phyloP scores from a whole-genome alignment of 2,329 filamentous ascomycete genomes.

The Paraconiothyrium brasiliense region DNA sequence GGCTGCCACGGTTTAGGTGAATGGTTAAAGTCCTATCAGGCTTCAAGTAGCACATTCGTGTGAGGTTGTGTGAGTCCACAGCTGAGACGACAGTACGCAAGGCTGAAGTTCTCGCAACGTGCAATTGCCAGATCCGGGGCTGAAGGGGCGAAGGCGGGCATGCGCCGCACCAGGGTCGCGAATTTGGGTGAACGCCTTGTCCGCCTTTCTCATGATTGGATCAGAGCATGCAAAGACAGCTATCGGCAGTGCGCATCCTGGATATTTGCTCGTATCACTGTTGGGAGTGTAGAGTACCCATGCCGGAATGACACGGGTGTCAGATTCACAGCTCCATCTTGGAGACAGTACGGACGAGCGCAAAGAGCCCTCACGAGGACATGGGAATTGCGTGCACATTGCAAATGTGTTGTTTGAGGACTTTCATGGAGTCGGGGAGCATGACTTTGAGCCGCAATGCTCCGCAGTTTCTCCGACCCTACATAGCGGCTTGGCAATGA shows the following conservation, averaged over 20 bases:
- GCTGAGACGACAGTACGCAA: neutral
- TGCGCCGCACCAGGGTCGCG: neutral
- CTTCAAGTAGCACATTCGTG: neutral
- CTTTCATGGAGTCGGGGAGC: neutral
- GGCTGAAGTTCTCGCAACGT: slow-evolving; percentile 10
- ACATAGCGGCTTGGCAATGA: slow-evolving; percentile 29
- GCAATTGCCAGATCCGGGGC: neutral
- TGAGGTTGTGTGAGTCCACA: neutral
- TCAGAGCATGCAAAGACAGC: neutral
- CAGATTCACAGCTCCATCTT: neutral
- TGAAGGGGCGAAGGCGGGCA: neutral
- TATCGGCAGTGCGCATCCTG: neutral
- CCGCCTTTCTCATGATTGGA: neutral
- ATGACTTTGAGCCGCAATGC: neutral
- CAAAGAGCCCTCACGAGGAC: neutral
- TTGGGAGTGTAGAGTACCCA: too few relatives aligned
- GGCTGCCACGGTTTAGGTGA: neutral
- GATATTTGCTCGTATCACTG: neutral
- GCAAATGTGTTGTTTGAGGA: neutral
- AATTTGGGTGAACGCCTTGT: neutral
- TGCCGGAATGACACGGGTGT: neutral
- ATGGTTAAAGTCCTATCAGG: neutral
- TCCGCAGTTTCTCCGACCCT: slow-evolving; percentile 13
- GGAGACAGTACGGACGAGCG: neutral
- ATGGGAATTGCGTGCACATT: too few relatives aligned